Evolutionary conservation across 805 yeast genomes (phyloP).

Genomic region (Metahyphopichia silvanorum): DNA sequence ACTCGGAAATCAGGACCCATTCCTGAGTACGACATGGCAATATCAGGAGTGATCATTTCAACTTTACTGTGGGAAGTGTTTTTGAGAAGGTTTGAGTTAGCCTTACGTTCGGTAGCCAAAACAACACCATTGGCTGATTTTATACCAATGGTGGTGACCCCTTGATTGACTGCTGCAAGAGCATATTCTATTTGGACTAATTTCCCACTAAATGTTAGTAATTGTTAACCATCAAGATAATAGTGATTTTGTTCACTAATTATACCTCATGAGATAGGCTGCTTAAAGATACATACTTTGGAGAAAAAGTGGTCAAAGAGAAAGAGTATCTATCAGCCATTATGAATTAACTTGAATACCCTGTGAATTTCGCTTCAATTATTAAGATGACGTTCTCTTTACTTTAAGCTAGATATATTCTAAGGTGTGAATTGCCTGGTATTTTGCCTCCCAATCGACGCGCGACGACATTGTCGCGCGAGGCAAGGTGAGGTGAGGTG

Average conservation of each 20-base stretch:
- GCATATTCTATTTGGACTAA: slow-evolving; percentile 98
- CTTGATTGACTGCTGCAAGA: slow-evolving; percentile 93
- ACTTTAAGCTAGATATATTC: no score
- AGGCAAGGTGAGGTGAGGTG: no score
- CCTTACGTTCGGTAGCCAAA: slow-evolving; percentile 92
- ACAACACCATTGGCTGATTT: slow-evolving; percentile 93
- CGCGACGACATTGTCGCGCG: no score
- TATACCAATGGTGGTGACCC: slow-evolving; percentile 95
- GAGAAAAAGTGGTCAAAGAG: slow-evolving; percentile 95
- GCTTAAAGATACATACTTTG: slow-evolving; percentile 59
- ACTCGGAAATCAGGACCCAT: slow-evolving; percentile 99
- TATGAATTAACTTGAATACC: slow-evolving; percentile 1
- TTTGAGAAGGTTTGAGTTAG: slow-evolving; percentile 73
- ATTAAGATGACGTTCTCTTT: no score
- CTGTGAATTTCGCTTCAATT: no score
- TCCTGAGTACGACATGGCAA: slow-evolving; percentile 95
- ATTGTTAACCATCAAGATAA: not conserved
- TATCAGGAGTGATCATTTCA: slow-evolving; percentile 84
- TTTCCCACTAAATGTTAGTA: slow-evolving; percentile 69
- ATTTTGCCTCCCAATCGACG: no score
- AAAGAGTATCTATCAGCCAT: slow-evolving; percentile 99
- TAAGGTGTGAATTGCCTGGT: no score
- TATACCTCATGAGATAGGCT: slow-evolving; percentile 3
- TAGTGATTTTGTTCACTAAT: slow-evolving; percentile 9
- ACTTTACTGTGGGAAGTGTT: slow-evolving; percentile 75